phyloP scores from a whole-genome alignment of 768 basidiomycete genomes.

The Termitomyces sp. region DNA sequence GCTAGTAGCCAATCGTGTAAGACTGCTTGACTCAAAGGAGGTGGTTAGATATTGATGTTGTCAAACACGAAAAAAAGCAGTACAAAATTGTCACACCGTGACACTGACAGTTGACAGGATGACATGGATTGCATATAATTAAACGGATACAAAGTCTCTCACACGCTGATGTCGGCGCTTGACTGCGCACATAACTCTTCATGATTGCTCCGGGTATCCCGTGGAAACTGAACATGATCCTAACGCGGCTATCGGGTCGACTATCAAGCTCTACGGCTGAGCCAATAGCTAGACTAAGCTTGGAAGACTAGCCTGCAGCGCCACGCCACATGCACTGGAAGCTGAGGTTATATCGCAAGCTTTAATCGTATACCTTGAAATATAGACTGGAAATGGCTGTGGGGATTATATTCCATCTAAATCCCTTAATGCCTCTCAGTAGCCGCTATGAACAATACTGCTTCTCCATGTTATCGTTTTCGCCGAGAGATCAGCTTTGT shows the following conservation, averaged over 20 bases:
- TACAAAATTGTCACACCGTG: background rate
- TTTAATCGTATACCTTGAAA: background rate
- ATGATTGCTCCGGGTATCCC: constrained; percentile 4
- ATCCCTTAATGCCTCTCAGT: constrained; percentile 5
- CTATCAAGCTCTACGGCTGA: background rate
- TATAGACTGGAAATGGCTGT: background rate
- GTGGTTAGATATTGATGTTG: no score
- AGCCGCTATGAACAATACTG: background rate
- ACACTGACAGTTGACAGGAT: background rate
- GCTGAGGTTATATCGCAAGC: background rate
- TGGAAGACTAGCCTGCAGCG: constrained; percentile 6
- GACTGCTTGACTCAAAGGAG: no score
- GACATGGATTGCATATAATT: background rate
- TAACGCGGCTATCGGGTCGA: background rate
- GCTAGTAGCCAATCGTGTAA: no score
- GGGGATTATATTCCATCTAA: background rate
- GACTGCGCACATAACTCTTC: constrained; percentile 2
- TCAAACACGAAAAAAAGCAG: no score
- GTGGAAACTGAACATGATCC: background rate
- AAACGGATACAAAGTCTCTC: background rate
- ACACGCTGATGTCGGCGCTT: constrained; percentile 16
- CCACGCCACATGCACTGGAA: constrained; percentile 11
- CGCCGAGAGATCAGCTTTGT: constrained; percentile 24
- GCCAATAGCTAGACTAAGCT: background rate
- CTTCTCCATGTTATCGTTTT: constrained; percentile 19